Evolutionary conservation across 1,139 yeast genomes (phyloP).

Genomic region (Sugiyamaella japonica): DNA sequence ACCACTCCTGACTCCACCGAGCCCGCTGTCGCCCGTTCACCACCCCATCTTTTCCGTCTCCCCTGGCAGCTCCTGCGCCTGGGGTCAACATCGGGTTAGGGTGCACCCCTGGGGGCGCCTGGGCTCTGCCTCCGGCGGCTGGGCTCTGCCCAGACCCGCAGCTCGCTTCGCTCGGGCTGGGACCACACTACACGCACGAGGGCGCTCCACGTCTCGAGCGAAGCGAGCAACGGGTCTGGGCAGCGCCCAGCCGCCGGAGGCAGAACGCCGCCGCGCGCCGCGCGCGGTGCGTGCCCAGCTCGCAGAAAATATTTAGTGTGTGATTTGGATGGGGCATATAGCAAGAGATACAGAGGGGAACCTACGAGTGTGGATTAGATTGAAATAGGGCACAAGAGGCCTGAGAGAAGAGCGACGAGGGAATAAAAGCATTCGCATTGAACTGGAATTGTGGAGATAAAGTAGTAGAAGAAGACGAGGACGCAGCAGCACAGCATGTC

Average conservation of each 20-base stretch:
- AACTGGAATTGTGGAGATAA: too few relatives aligned
- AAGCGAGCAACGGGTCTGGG: not conserved
- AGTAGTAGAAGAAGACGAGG: too few relatives aligned
- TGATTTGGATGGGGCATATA: not conserved
- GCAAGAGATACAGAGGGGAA: too few relatives aligned
- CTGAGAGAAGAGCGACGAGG: too few relatives aligned
- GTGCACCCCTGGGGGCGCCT: not conserved
- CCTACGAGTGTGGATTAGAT: too few relatives aligned
- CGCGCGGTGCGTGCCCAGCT: not conserved
- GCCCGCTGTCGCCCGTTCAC: too few relatives aligned
- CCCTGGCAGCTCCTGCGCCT: not conserved
- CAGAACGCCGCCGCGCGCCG: not conserved
- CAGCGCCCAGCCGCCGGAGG: not conserved
- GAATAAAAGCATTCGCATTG: too few relatives aligned
- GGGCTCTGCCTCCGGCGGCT: not conserved
- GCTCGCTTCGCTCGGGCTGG: not conserved
- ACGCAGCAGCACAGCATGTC: too few relatives aligned
- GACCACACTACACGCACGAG: not conserved
- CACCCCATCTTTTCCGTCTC: too few relatives aligned
- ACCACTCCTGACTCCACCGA: too few relatives aligned
- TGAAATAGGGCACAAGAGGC: too few relatives aligned
- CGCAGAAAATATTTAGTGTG: not conserved
- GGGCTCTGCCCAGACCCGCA: not conserved
- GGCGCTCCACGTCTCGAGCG: not conserved
- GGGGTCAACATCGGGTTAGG: not conserved